Evolutionary conservation across 2,329 filamentous ascomycete species (phyloP).

Genomic region (Fusarium vanettenii): DNA sequence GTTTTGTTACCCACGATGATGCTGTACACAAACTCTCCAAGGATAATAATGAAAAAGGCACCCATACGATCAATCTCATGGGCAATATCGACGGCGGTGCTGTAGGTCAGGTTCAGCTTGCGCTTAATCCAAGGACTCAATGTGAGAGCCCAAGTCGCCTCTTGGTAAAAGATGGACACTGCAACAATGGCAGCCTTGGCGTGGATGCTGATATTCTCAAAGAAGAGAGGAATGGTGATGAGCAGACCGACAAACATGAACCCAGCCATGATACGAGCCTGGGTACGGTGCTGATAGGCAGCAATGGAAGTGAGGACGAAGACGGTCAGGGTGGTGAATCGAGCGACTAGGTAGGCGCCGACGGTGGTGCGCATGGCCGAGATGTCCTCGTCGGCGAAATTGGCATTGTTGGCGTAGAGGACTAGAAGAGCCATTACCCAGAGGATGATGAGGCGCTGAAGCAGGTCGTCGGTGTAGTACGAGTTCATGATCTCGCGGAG

Average conservation of each 20-base stretch:
- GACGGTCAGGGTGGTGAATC: conserved; percentile 54
- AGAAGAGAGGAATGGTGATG: conserved; percentile 57
- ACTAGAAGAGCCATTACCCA: conserved; percentile 63
- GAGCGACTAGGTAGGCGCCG: conserved; percentile 59
- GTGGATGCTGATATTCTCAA: conserved; percentile 53
- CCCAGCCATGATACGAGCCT: conserved; percentile 57
- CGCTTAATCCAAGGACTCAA: conserved; percentile 58
- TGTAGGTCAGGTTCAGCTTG: conserved; percentile 55
- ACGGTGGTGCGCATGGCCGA: conserved; percentile 57
- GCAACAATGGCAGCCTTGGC: conserved; percentile 57
- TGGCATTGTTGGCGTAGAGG: conserved; percentile 61
- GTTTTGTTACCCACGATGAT: conserved; percentile 61
- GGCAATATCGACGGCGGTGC: conserved; percentile 60
- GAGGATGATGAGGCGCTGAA: conserved; percentile 59
- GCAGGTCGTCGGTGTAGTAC: conserved; percentile 62
- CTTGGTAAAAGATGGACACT: conserved; percentile 55
- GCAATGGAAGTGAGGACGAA: conserved; percentile 58
- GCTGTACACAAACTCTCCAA: conserved; percentile 61
- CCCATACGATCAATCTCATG: conserved; percentile 63
- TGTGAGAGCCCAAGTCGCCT: conserved; percentile 57
- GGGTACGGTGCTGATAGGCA: conserved; percentile 59
- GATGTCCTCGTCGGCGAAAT: conserved; percentile 55
- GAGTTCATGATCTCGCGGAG: conserved; percentile 64
- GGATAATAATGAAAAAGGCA: conserved; percentile 64
- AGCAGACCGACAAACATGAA: conserved; percentile 56